Evolutionary conservation across 1,139 yeast genomes (phyloP), one percentile per base, ranked within the genome.

Genomic region (Geotrichum bryndzae): DNA sequence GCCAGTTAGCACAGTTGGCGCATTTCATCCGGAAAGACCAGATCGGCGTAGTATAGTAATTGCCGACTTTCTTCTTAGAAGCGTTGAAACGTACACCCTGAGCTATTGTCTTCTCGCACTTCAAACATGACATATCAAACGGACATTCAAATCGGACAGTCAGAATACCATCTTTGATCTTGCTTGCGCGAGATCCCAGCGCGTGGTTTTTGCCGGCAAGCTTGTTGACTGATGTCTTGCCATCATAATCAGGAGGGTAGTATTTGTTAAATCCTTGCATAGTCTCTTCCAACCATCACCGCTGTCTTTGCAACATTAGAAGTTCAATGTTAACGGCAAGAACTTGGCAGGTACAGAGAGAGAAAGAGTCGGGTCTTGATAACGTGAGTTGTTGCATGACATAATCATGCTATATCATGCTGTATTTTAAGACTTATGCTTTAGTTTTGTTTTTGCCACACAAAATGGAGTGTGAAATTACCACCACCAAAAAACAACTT

Each of bases 191-290:
- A 18, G 66, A 66, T 23, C 73, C 74, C 10, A 66, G 64, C 7
- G 67, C 68, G 60, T 67, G 73, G 5, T 57, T 50, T 53, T 64
- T 68, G 13, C 74, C 74, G 1, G 74, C 72, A 7, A 72, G 66
- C 61, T 69, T 67, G 53, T 74, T 74, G 41, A 71, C 67, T 6
- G 69, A 59, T 23, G 67, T 66, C 56, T 69, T 69, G 23, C 75
- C 74, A 67, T 74, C 76, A 61, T 73, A 72, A 48, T 73, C 75
- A 8, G 77, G 76, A 2, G 77, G 77, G 63, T 69, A 70, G 60
- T 74, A 74, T 54, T 71, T 69, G 64, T 74, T 74, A 59, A 66
- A 73, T 18, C 75, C 76, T 66, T 65, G 68, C 61, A 59, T 59
- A 41, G 45, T 22, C 38, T 51, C n/a, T 29, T 3, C 1, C 18